phyloP scores from a whole-genome alignment of 768 basidiomycete genomes.

The Fomitopsis serialis region DNA sequence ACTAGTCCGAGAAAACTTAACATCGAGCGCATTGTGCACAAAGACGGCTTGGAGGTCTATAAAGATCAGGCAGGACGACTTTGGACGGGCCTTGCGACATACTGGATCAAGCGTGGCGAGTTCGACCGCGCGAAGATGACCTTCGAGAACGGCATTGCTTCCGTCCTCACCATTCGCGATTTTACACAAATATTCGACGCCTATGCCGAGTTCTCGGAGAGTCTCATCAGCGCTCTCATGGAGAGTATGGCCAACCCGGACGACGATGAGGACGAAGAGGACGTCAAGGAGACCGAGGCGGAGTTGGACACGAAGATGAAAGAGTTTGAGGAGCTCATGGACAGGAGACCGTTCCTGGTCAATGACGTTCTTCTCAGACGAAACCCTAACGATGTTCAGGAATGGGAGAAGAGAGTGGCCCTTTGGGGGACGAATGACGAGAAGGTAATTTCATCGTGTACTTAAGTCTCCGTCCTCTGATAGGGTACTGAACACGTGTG shows the following conservation, averaged over 20 bases:
- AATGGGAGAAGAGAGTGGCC: conserved; percentile 98
- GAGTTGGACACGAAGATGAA: conserved; percentile 89
- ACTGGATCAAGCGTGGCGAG: conserved; percentile 97
- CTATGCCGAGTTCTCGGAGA: conserved; percentile 91
- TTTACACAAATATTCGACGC: conserved; percentile 98
- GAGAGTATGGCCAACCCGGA: conserved; percentile 72
- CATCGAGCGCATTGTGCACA: conserved; percentile 77
- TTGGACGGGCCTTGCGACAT: conserved; percentile 95
- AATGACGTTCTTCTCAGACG: conserved; percentile 91
- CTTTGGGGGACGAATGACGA: conserved; percentile 91
- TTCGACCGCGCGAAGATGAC: conserved; percentile 86
- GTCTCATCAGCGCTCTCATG: conserved; percentile 87
- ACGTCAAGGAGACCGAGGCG: conserved; percentile 68
- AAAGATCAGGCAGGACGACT: conserved; percentile 95
- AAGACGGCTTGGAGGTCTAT: conserved; percentile 85
- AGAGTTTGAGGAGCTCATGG: conserved; percentile 91
- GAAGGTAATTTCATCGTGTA: too few relatives aligned
- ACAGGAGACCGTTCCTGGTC: conserved; percentile 90
- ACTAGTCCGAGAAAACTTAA: conserved; percentile 66
- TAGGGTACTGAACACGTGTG: neutral
- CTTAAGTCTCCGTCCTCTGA: too few relatives aligned
- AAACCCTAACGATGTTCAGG: conserved; percentile 97
- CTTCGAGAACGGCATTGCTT: conserved; percentile 81
- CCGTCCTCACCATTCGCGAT: conserved; percentile 89
- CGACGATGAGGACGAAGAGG: conserved; percentile 73